These are phyloP conservation scores for Hypomontagnella monticulosa DNA, from an alignment of 495 filamentous ascomycete species.

Conservation along the genomic window DNA sequence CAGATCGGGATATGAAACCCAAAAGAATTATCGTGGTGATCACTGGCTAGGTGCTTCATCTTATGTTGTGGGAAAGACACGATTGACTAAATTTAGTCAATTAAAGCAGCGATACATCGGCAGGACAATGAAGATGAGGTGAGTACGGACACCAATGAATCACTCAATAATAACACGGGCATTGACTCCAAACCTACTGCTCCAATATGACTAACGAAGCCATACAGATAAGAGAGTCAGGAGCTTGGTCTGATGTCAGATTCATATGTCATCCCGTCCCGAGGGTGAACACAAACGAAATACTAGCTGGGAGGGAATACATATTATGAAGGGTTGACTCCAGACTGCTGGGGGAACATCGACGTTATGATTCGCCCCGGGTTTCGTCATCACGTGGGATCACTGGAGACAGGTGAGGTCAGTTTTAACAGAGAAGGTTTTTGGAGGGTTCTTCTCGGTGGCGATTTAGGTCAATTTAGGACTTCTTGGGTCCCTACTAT, in stretches of 20 bases:
- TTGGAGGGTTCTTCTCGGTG: constrained; percentile 13
- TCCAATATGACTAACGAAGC: constrained; percentile 14
- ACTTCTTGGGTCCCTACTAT: constrained; percentile 1
- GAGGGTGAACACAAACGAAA: constrained; percentile 19
- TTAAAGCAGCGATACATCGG: constrained; percentile 14
- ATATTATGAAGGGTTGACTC: constrained; percentile 10
- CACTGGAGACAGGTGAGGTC: constrained; percentile 34
- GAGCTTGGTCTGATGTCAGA: constrained; percentile 39
- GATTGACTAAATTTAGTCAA: background rate
- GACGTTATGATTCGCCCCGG: constrained; percentile 30
- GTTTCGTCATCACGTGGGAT: constrained; percentile 44
- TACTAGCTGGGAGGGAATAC: constrained; percentile 3
- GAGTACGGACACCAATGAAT: constrained; percentile 4
- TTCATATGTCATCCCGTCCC: constrained; percentile 27
- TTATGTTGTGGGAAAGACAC: background rate
- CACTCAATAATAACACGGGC: constrained; percentile 6
- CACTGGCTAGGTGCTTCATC: background rate
- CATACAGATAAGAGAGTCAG: constrained; percentile 4
- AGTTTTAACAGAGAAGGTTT: constrained; percentile 22
- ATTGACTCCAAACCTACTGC: constrained; percentile 4
- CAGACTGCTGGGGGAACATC: constrained; percentile 3
- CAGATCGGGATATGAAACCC: constrained; percentile 8
- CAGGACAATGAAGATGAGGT: background rate
- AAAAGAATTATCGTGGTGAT: constrained; percentile 20
- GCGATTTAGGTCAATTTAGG: constrained; percentile 28